A percentile compares a stretch with the other conserved stretches of the same genome.
Evolutionary conservation across 2,329 filamentous ascomycete genomes (phyloP).

Genomic region (Dendryphion nanum): DNA sequence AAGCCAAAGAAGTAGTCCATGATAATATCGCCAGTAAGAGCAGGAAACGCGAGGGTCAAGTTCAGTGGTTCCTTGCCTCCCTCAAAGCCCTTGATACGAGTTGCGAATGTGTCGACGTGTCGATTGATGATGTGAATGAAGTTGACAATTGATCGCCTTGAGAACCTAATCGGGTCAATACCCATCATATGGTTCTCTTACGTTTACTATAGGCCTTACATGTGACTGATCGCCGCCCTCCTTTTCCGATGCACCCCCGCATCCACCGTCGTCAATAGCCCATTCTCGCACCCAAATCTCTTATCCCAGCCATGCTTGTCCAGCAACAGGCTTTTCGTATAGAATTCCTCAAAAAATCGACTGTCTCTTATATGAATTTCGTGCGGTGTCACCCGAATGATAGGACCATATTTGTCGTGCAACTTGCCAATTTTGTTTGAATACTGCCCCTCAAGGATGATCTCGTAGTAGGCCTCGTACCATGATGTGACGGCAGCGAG

Average conservation of each 20-base stretch:
- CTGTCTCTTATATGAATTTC: slow-evolving; percentile 38
- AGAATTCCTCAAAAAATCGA: slow-evolving; percentile 19
- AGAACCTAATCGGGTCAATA: slow-evolving; percentile 28
- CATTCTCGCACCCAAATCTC: slow-evolving; percentile 27
- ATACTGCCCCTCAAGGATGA: slow-evolving; percentile 30
- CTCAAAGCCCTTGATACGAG: slow-evolving; percentile 31
- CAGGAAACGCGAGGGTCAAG: neutral
- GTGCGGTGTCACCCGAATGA: slow-evolving; percentile 43
- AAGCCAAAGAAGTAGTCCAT: neutral
- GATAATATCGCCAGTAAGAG: slow-evolving; percentile 1
- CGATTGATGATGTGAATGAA: slow-evolving; percentile 38
- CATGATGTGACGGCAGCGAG: slow-evolving; percentile 29
- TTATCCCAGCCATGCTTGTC: slow-evolving; percentile 38
- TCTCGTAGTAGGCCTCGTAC: slow-evolving; percentile 38
- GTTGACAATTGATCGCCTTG: slow-evolving; percentile 31
- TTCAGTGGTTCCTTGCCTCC: slow-evolving; percentile 17
- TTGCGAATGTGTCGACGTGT: slow-evolving; percentile 30
- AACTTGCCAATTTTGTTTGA: slow-evolving; percentile 28
- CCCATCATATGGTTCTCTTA: neutral
- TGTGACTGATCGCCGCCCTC: slow-evolving; percentile 18
- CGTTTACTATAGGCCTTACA: neutral
- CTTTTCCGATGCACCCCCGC: slow-evolving; percentile 25
- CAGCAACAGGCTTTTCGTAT: slow-evolving; percentile 32
- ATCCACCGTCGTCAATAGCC: slow-evolving; percentile 22
- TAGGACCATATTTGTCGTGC: slow-evolving; percentile 38